phyloP scores from a whole-genome alignment of 2,329 filamentous ascomycete genomes.

The Sporothrix protearum region DNA sequence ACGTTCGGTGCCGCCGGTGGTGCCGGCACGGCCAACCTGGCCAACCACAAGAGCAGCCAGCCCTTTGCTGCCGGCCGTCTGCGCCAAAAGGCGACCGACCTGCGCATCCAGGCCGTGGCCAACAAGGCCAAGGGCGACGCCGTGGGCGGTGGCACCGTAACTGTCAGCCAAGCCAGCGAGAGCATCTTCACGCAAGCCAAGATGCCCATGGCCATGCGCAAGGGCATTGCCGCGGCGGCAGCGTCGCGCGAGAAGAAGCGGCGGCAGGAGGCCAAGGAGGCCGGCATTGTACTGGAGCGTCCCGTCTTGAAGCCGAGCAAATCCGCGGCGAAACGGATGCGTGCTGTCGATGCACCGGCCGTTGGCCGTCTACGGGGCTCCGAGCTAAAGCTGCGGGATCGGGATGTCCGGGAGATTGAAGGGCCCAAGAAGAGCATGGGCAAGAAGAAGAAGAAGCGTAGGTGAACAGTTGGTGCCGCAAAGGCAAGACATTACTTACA shows the following conservation, averaged over 20 bases:
- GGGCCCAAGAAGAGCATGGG: conserved; percentile 43
- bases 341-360: conserved; percentile 64
- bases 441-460: conserved; percentile 33
- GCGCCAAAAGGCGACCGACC: conserved; percentile 75
- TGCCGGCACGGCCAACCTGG: conserved; percentile 24
- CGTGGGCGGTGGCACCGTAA: conserved; percentile 58
- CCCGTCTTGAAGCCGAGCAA: conserved; percentile 30
- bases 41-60: conserved; percentile 31
- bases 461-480: not conserved
- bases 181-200: conserved; percentile 74
- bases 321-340: conserved; percentile 40
- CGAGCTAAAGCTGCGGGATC: conserved; percentile 71
- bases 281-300: conserved; percentile 81
- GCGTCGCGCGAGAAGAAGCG: conserved; percentile 64
- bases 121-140: conserved; percentile 50
- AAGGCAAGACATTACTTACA: not conserved
- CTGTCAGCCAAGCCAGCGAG: conserved; percentile 60
- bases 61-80: conserved; percentile 61
- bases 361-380: conserved; percentile 79
- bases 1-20: conserved; percentile 36
- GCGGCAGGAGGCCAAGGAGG: conserved; percentile 77
- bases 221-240: conserved; percentile 73
- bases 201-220: conserved; percentile 84
- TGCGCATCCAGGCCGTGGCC: conserved; percentile 77
- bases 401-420: conserved; percentile 70